These are phyloP conservation scores for Myriosclerotinia curreyana DNA, from an alignment of 2,329 filamentous ascomycete species.

Conservation along the genomic window DNA sequence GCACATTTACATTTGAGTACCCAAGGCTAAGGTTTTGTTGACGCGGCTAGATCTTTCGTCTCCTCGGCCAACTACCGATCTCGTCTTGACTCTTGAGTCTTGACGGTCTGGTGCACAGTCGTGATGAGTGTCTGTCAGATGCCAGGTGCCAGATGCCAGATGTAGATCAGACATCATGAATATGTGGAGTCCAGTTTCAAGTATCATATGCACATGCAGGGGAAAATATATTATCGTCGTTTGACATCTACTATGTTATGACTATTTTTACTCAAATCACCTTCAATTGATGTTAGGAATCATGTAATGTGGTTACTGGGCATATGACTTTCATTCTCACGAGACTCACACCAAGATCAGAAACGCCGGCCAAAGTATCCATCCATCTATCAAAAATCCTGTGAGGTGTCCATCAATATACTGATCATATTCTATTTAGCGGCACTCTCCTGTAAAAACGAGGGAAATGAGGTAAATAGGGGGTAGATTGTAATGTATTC, in stretches of 20 bases:
- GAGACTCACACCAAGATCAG: neutral
- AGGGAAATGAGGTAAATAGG: neutral
- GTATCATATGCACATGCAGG: neutral
- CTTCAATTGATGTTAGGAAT: neutral
- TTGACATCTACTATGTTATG: neutral
- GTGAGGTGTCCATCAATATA: neutral
- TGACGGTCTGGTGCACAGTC: neutral
- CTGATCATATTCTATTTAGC: neutral
- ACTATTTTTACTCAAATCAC: neutral
- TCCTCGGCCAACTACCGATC: constrained; percentile 3
- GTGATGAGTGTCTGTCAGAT: neutral
- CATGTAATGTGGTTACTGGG: neutral
- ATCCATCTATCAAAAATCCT: neutral
- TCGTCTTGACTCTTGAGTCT: neutral
- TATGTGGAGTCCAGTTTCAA: neutral
- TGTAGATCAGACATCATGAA: constrained; percentile 9
- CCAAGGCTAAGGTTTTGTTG: neutral
- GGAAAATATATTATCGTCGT: neutral
- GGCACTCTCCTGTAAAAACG: no score
- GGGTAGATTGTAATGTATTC: constrained; percentile 4
- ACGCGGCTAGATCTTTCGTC: constrained; percentile 5
- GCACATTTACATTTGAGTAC: no score
- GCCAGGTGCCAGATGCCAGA: constrained; percentile 9
- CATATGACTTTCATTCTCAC: neutral
- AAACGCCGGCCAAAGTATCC: no score